Base-by-base conservation (phyloP, 768 basidiomycete species). In the Dacryopinax spathularia region DNA sequence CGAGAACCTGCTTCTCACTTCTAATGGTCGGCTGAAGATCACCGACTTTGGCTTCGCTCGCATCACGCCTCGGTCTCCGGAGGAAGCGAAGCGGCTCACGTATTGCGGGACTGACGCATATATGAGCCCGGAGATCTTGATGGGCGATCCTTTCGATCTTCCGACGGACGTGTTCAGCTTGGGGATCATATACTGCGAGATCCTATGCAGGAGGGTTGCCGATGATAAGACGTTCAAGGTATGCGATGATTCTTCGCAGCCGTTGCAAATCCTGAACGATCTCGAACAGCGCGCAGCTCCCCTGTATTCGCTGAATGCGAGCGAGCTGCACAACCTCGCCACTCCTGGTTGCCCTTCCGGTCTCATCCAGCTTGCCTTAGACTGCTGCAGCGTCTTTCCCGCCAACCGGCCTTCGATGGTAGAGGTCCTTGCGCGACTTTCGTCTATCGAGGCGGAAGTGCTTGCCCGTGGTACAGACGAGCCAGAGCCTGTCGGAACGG, bases 11-110 rank as follows among this genome's bases (percentile, higher is more conserved):
- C 83, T 98, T n/a, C 86, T 97, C 22, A 97, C 94, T 0, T 77
- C 86, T 35, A 99, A 99, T 70, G 90, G 91, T 22, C 84, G 95
- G 43, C 80, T 98, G 70, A 99, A 98, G 77, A 87, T 97, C 69
- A 96, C 94, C n/a, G 95, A 99, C 71, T 99, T 99, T 74, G 95
- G 95, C 1, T 95, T 97, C 69, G 92, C 93, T 2, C 82, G 95
- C 34, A 96, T 98, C 69, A 91, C 91, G 0, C 92, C 92, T 0
- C 82, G 88, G 39, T 95, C 90, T 69, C 89, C 85, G 64, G 93
- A 94, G 67, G 95, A 98, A 76, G 82, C 79, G 62, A 89, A 87
- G 70, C 82, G 89, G 2, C 80, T 91, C 43, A 91, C 89, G 0
- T 91, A 91, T 74, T 89, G 86, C 65, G 89, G 88, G n/a, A 90